Percentiles rank a stretch among this genome's conserved stretches.
Evolutionary conservation across 2,329 filamentous ascomycete species (phyloP).

Genomic region (Mariannaea elegans): DNA sequence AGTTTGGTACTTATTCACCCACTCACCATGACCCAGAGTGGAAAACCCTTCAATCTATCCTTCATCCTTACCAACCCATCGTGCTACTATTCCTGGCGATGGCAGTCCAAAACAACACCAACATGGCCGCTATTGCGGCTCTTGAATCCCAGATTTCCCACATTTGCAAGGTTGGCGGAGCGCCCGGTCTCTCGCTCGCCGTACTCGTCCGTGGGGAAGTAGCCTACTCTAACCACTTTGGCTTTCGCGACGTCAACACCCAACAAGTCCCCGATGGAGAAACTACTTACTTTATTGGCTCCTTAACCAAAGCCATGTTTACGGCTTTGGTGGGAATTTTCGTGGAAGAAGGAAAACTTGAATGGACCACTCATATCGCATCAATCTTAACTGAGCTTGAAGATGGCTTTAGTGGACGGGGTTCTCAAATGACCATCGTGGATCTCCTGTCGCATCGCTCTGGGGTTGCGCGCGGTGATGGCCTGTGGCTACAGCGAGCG

Average conservation of each 20-base stretch:
- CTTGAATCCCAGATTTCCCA: not conserved
- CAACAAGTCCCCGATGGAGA: not conserved
- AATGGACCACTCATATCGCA: not conserved
- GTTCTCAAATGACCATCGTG: not conserved
- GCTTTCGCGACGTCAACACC: not conserved
- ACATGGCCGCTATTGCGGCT: not conserved
- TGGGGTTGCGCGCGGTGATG: not conserved
- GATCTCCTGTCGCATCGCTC: not conserved
- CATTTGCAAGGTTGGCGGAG: not conserved
- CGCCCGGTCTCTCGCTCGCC: not conserved
- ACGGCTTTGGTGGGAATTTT: not conserved
- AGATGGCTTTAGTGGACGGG: not conserved
- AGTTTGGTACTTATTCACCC: not conserved
- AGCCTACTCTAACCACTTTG: not conserved
- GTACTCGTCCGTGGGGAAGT: not conserved
- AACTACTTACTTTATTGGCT: not conserved
- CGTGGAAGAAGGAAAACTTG: not conserved
- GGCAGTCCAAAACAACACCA: not conserved
- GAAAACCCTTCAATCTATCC: too few relatives aligned
- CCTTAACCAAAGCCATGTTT: slow-evolving; percentile 2
- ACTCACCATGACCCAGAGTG: too few relatives aligned
- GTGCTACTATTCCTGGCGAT: not conserved
- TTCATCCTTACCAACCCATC: not conserved
- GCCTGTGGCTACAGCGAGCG: not conserved
- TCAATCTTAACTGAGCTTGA: not conserved